Conservation (phyloP, 345 rosid genomes). For the Salix exigua region DNA sequence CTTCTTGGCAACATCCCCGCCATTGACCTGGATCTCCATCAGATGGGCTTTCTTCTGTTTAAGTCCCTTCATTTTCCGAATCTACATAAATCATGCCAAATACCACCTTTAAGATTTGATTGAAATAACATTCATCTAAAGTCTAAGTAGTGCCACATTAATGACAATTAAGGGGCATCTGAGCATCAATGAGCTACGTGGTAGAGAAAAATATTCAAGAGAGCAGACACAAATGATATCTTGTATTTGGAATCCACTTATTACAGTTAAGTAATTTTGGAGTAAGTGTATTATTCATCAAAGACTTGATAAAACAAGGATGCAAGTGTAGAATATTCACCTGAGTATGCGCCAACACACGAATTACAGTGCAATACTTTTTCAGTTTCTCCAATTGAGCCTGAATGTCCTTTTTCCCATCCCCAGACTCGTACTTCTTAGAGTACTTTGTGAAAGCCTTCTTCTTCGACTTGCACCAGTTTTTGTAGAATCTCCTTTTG, state of each 20-base stretch:
- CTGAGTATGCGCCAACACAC: constrained; percentile 80
- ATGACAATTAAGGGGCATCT: not conserved
- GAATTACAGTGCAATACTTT: constrained; percentile 57
- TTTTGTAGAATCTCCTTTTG: constrained; percentile 73
- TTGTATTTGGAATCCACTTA: too few species aligned
- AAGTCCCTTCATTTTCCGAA: constrained; percentile 83
- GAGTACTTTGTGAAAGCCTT: constrained; percentile 70
- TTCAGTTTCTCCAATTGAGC: constrained; percentile 68
- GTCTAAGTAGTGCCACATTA: not conserved
- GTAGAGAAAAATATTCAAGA: not conserved
- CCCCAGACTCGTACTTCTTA: constrained; percentile 49
- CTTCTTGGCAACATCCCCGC: constrained; percentile 66
- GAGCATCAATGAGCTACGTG: not conserved
- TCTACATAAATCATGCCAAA: constrained; percentile 27
- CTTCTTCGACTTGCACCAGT: constrained; percentile 84
- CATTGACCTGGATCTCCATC: constrained; percentile 86
- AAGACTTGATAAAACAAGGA: too few species aligned
- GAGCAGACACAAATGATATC: not conserved
- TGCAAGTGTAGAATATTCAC: constrained; percentile 14
- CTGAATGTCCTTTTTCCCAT: constrained; percentile 55
- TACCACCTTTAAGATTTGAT: not conserved
- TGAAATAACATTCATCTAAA: not conserved
- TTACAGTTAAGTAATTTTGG: too few species aligned
- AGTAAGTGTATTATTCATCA: too few species aligned
- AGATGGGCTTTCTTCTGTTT: constrained; percentile 88